Evolutionary conservation across 2,329 filamentous ascomycete species (phyloP).

Genomic region (Paecilomyces variotii): DNA sequence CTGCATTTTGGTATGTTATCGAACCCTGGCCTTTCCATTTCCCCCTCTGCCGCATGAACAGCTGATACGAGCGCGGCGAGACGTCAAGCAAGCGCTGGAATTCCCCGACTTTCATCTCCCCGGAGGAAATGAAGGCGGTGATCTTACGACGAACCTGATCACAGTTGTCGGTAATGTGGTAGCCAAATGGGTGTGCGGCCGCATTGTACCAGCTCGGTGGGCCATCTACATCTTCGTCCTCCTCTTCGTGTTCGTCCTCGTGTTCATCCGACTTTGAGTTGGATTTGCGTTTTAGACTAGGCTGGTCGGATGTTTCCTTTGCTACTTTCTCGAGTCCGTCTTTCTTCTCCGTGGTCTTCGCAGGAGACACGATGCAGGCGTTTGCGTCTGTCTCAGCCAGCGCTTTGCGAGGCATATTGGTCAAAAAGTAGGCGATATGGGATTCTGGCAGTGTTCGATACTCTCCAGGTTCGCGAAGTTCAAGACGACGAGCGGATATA

Average conservation of each 20-base stretch:
- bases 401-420: neutral
- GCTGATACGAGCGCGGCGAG: conserved; percentile 26
- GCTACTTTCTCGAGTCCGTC: neutral
- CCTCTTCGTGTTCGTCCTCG: neutral
- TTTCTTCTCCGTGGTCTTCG: neutral
- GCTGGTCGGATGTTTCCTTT: neutral
- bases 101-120: conserved; percentile 38
- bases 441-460: neutral
- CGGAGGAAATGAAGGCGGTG: conserved; percentile 32
- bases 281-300: neutral
- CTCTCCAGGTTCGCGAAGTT: neutral
- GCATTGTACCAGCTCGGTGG: neutral
- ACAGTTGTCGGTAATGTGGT: conserved; percentile 10
- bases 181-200: neutral
- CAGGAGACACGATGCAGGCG: neutral
- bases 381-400: neutral
- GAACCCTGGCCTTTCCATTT: conserved; percentile 19
- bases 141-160: conserved; percentile 37
- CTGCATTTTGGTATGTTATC: conserved; percentile 19
- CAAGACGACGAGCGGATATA: neutral
- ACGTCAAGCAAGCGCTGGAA: conserved; percentile 35
- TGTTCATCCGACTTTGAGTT: neutral
- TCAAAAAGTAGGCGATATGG: neutral
- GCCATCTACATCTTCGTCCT: neutral
- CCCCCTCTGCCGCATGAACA: conserved; percentile 41